Evolutionary conservation across 2,329 filamentous ascomycete genomes (phyloP), one percentile per base, ranked within the genome.

Genomic region (Dothidotthia symphoricarpi): DNA sequence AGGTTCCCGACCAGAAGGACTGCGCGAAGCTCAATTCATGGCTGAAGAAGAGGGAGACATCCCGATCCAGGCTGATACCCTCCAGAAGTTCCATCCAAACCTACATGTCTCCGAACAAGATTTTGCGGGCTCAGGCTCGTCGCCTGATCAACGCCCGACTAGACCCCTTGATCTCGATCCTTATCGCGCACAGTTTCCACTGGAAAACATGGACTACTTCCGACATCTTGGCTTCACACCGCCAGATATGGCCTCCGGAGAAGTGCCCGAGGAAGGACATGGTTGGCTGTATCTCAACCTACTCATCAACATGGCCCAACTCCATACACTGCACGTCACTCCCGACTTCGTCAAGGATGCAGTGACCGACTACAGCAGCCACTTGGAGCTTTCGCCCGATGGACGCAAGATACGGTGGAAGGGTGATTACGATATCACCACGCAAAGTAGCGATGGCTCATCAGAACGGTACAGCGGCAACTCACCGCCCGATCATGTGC

Each of bases 281-380:
- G 86, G 86, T 4, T 93, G 87, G 87, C 81, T 91, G 0, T 91
- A 90, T 53, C 69, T 93, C 6, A 93, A 93, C 51, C 69, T 94
- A 1, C 73, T 94, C 1, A 82, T 83, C 59, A 89, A 85, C 56
- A 77, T 94, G 72, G 88, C 88, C 0, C 88, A 94, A 65, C 70
- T 94, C 13, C 88, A 94, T 54, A 91, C 89, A 0, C 76, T 93
- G 51, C 90, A 88, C 41, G 87, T 94, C 1, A 89, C 88, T 0
- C 76, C 83, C 0, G 81, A 84, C 17, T 91, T 91, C 53, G 81
- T 93, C 26, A 82, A 85, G 41, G 78, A 78, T 24, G 85, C 88
- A 0, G 74, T 94, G 1, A 70, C 73, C 0, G 80, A 85, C 33
- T 78, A 82, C 49, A 91, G 86, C 53, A 76, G 77, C 14, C 86